These are phyloP conservation scores for Mycena latifolia DNA, from an alignment of 768 basidiomycete genomes.

Conservation along the genomic window DNA sequence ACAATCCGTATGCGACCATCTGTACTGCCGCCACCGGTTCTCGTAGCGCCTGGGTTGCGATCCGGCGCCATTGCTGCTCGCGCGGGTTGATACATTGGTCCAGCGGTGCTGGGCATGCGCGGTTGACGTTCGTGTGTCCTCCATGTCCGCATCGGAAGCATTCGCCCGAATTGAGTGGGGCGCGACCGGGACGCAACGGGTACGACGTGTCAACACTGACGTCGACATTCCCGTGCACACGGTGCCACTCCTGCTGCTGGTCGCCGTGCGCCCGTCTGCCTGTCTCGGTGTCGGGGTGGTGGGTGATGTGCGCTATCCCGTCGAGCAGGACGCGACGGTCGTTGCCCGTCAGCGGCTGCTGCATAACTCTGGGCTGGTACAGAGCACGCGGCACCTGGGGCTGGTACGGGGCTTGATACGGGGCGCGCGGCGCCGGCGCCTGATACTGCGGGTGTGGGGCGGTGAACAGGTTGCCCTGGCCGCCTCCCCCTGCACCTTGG, in stretches of 20 bases:
- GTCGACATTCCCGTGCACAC: constrained; percentile 1
- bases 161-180: constrained; percentile 19
- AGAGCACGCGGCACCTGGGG: neutral
- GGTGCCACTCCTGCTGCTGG: constrained; percentile 11
- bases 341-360: constrained; percentile 15
- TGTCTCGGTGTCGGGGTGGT: neutral
- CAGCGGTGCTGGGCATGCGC: neutral
- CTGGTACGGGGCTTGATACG: no score
- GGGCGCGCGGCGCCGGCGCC: neutral
- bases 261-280: constrained; percentile 1
- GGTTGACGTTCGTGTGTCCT: constrained; percentile 10
- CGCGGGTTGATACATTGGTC: constrained; percentile 8
- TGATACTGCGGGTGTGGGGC: neutral
- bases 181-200: constrained; percentile 27
- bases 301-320: neutral
- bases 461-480: constrained; percentile 7
- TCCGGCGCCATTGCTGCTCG: constrained; percentile 9
- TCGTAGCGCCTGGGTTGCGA: neutral
- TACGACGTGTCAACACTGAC: neutral
- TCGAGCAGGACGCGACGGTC: constrained; percentile 1
- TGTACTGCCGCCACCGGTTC: constrained; percentile 6
- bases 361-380: neutral
- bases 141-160: constrained; percentile 18
- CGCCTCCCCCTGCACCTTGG: neutral
- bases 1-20: neutral